A percentile compares a stretch with the other conserved stretches of the same genome.
Evolutionary conservation across 1,284 basidiomycete species (phyloP).

Genomic region (Cutaneotrichosporon sp.): DNA sequence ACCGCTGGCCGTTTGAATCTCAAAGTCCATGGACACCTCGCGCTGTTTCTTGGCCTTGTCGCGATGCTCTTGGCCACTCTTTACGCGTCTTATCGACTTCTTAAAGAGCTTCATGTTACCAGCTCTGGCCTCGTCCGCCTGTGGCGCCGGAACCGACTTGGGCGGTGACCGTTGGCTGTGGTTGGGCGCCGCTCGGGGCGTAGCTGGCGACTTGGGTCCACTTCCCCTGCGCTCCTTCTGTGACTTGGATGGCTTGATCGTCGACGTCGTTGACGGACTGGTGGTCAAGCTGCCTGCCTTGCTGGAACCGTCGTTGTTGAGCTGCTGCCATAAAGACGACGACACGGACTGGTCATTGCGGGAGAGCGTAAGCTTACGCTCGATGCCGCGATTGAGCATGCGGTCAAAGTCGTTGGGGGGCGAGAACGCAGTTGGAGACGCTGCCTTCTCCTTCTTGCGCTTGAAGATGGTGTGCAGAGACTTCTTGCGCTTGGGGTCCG

Average conservation of each 20-base stretch:
- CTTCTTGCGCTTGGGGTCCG: conserved; percentile 50
- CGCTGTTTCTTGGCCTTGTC: conserved; percentile 44
- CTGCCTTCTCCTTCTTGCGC: conserved; percentile 41
- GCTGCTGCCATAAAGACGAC: conserved; percentile 28
- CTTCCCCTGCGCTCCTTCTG: neutral
- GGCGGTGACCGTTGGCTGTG: conserved; percentile 45
- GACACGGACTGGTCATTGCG: conserved; percentile 18
- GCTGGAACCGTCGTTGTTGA: conserved; percentile 12
- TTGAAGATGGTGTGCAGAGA: conserved; percentile 45
- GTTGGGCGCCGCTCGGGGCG: too few species aligned
- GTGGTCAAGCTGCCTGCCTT: conserved; percentile 6
- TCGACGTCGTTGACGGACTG: neutral
- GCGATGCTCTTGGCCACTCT: conserved; percentile 30
- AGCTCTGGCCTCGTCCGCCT: neutral
- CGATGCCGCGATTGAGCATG: conserved; percentile 51
- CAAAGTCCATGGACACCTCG: conserved; percentile 44
- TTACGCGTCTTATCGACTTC: conserved; percentile 26
- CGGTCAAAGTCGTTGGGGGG: conserved; percentile 64
- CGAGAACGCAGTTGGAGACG: conserved; percentile 54
- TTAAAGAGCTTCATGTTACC: conserved; percentile 22
- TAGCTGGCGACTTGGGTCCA: conserved; percentile 2
- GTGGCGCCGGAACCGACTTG: neutral
- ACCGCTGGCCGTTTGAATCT: conserved; percentile 39
- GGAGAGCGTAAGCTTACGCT: conserved; percentile 28
- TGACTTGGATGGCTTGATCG: neutral